A percentile compares a stretch with the other conserved stretches of the same genome.
Conservation (phyloP, 179 eudicot genomes). For the Nepenthes alata region DNA sequence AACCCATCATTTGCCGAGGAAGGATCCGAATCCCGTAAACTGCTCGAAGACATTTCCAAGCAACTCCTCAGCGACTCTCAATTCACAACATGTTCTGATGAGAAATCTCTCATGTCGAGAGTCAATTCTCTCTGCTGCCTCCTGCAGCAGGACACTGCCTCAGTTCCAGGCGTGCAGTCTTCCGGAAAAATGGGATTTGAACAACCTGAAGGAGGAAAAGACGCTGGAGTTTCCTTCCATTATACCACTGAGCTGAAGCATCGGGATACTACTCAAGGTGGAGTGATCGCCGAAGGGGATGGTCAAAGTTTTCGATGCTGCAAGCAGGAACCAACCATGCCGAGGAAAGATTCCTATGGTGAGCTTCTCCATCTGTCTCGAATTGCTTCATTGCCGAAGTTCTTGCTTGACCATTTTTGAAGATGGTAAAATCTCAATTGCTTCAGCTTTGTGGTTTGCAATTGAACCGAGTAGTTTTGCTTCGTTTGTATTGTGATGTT, state of each 20-base stretch:
- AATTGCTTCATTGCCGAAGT: conserved; percentile 37
- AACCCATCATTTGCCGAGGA: conserved; percentile 13
- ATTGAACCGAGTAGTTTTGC: neutral
- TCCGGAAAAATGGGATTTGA: conserved; percentile 1
- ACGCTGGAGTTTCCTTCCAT: neutral
- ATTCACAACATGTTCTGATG: conserved; percentile 24
- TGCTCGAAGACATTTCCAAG: conserved; percentile 29
- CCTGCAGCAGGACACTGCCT: conserved; percentile 27
- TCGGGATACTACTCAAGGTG: conserved; percentile 6
- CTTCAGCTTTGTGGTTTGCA: neutral
- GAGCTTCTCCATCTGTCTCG: conserved; percentile 38
- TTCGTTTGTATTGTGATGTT: neutral
- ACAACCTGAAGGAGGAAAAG: conserved; percentile 8
- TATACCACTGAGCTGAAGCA: neutral
- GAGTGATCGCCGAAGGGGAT: conserved; percentile 7
- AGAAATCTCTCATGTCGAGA: conserved; percentile 30
- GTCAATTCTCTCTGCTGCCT: conserved; percentile 32
- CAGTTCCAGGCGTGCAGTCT: conserved; percentile 4
- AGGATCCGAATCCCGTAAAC: conserved; percentile 20
- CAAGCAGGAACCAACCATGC: conserved; percentile 23
- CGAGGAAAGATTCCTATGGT: conserved; percentile 34
- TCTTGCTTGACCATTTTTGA: conserved; percentile 37
- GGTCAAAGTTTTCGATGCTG: conserved; percentile 2
- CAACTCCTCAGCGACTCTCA: conserved; percentile 28
- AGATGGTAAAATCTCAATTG: conserved; percentile 26